Evolutionary conservation across 176 grass and related monocot species (phyloP).

Genomic region (Phoenix dactylifera): DNA sequence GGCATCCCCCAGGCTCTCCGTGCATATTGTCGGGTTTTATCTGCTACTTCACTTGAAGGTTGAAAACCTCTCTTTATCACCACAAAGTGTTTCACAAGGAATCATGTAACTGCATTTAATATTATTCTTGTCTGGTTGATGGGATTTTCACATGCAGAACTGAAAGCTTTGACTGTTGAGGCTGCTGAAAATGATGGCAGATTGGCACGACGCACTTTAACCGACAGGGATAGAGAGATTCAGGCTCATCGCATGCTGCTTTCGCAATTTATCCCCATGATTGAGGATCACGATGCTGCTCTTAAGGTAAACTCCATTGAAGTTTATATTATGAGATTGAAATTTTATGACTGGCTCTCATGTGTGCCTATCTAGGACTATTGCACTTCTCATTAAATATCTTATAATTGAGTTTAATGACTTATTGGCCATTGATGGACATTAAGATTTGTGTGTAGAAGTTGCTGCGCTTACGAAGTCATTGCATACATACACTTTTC

Average conservation of each 20-base stretch:
- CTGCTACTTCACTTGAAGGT: conserved; percentile 60
- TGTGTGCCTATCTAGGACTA: too few species aligned
- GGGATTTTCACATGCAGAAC: conserved; percentile 29
- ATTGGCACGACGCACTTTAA: conserved; percentile 55
- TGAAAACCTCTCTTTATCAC: neutral
- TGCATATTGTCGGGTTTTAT: conserved; percentile 63
- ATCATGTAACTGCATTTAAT: neutral
- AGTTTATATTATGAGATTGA: neutral
- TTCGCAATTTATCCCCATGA: conserved; percentile 27
- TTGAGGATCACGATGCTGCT: conserved; percentile 38
- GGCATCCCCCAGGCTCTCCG: conserved; percentile 55
- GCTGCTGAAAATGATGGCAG: conserved; percentile 57
- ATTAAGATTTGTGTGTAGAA: too few species aligned
- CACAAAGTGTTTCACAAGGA: neutral
- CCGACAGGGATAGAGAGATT: conserved; percentile 45
- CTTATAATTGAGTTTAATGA: conserved; percentile 3
- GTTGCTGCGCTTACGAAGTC: too few species aligned
- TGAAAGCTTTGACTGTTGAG: conserved; percentile 44
- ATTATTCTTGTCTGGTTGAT: conserved; percentile 16
- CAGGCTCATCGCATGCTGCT: conserved; percentile 53
- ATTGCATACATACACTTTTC: too few species aligned
- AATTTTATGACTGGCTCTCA: too few species aligned
- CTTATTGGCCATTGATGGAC: neutral
- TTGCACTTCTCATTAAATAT: neutral
- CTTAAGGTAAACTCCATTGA: conserved; percentile 31